phyloP scores from a whole-genome alignment of 78 protist genomes.

The Dictyostelium discoideum region DNA sequence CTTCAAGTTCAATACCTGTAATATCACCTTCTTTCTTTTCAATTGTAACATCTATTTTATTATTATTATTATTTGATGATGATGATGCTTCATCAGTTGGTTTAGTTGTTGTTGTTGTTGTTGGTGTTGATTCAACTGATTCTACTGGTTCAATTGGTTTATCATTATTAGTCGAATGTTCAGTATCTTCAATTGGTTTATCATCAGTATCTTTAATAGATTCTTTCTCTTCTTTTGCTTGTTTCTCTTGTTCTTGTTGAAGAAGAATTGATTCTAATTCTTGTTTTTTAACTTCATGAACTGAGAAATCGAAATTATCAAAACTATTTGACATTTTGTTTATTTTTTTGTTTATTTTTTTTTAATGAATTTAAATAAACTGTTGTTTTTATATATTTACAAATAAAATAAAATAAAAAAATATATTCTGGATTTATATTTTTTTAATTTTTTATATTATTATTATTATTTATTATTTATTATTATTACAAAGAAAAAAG shows the following conservation, averaged over 20 bases:
- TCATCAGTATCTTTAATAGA: background rate
- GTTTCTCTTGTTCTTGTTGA: conserved; percentile 11
- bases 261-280: conserved; percentile 22
- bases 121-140: too few relatives aligned
- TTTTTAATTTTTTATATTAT: too few relatives aligned
- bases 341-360: background rate
- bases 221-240: background rate
- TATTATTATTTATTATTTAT: too few relatives aligned
- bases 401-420: too few relatives aligned
- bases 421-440: too few relatives aligned
- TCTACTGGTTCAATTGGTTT: background rate
- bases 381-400: background rate
- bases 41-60: background rate
- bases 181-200: background rate
- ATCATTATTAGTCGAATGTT: background rate
- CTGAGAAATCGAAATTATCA: conserved; percentile 33
- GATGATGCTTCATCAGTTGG: background rate
- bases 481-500: too few relatives aligned
- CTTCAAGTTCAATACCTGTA: conserved; percentile 54
- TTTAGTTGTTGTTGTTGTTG: background rate
- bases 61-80: background rate
- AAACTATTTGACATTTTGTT: background rate
- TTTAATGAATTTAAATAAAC: too few relatives aligned
- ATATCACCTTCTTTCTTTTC: conserved; percentile 42
- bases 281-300: conserved; percentile 47